Base-by-base conservation (phyloP, 2,329 filamentous ascomycete genomes). In the Polytolypa hystricis region DNA sequence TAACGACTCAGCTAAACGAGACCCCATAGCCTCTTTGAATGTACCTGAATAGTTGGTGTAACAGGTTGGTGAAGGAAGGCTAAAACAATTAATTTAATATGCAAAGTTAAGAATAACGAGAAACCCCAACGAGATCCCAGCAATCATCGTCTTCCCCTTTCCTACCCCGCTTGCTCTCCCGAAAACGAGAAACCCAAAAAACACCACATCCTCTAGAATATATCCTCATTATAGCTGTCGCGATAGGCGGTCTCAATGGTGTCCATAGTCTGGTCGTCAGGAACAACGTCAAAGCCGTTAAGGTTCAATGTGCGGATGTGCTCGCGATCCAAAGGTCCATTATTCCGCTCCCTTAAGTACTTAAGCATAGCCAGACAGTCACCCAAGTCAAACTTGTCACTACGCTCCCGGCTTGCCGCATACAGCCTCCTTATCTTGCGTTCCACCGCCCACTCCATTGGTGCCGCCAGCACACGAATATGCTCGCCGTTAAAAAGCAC, bases 181-280 rank as follows among this genome's bases (percentile, higher is more conserved):
- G n/a, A n/a, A n/a, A n/a, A n/a, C n/a, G n/a, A n/a, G n/a, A n/a
- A n/a, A n/a, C n/a, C n/a, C n/a, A n/a, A n/a, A n/a, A n/a, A n/a
- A n/a, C n/a, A n/a, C n/a, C n/a, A n/a, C n/a, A n/a, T n/a, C n/a
- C n/a, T n/a, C n/a, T n/a, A n/a, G n/a, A n/a, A n/a, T n/a, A n/a
- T n/a, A n/a, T 52, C 47, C 31, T 54, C 47, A 15, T 46, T 30
- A 31, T 38, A 43, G 10, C 29, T 17, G 15, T 25, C 33, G n/a
- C 19, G 14, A 27, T 43, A 43, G n/a, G 32, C 38, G 17, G 23
- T 14, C 8, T 30, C 32, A 33, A 41, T 27, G 7, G 28, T 16
- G n/a, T 43, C 32, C 32, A 43, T 38, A 6, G 33, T 35, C 18
- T 20, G 12, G 5, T 20, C 8, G 19, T 41, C 35, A 8, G 35